Percentiles rank a stretch among this genome's conserved stretches.
These are phyloP conservation scores for Aquilaria malaccensis DNA, from an alignment of 345 rosid genomes.

Conservation along the genomic window DNA sequence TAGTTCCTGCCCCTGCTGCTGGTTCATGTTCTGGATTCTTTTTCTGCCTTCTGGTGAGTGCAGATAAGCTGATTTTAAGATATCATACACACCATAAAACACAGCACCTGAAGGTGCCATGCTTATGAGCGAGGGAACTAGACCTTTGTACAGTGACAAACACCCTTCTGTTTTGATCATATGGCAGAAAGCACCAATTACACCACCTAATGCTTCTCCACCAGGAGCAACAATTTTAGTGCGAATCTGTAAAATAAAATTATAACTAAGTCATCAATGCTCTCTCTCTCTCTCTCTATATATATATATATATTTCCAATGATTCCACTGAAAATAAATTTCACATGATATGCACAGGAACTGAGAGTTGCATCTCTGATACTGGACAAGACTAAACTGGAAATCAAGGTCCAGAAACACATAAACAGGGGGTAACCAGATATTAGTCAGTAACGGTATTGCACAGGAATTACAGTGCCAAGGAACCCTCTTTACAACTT, in stretches of 20 bases:
- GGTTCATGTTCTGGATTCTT: slow-evolving; percentile 51
- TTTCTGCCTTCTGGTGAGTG: slow-evolving; percentile 56
- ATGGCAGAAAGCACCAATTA: slow-evolving; percentile 52
- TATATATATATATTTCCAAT: no score
- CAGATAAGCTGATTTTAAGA: slow-evolving; percentile 54
- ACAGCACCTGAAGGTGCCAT: slow-evolving; percentile 81
- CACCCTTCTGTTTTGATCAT: slow-evolving; percentile 66
- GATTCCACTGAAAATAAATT: no score
- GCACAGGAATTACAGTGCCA: no score
- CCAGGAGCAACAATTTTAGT: slow-evolving; percentile 76
- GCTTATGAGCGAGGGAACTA: slow-evolving; percentile 62
- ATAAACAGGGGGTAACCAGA: no score
- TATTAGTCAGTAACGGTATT: no score
- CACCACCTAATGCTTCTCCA: slow-evolving; percentile 68
- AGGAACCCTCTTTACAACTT: no score
- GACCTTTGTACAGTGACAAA: slow-evolving; percentile 66
- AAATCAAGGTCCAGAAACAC: no score
- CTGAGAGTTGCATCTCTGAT: no score
- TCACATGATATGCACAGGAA: no score
- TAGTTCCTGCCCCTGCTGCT: slow-evolving; percentile 42
- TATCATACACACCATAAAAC: slow-evolving; percentile 65
- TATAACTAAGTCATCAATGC: background rate
- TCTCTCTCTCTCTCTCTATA: background rate
- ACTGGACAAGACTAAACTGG: no score
- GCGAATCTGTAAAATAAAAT: slow-evolving; percentile 39